Base-by-base conservation (phyloP, 441 rosid genomes). In the Corymbia citriodora region DNA sequence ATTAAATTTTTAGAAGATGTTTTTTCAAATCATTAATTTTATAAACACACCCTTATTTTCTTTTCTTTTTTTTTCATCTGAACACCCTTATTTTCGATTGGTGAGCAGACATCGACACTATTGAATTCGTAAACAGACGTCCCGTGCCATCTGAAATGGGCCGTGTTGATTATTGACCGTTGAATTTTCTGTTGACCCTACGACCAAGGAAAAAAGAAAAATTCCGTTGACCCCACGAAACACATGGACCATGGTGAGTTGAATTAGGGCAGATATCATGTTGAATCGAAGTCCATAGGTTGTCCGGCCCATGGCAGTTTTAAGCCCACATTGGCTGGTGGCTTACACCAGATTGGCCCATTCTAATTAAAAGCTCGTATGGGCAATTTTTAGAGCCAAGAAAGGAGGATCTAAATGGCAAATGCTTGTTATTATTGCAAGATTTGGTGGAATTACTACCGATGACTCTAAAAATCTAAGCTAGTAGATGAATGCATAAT, bases 1-100 rank as follows among this genome's bases (percentile, higher is more conserved):
- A n/a, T 15, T 6, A 8, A n/a, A 15, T 9, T n/a, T n/a, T 68
- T 0, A 8, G 8, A n/a, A 15, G 16, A 65, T 7, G 15, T 7
- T 3, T 65, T 65, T n/a, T 65, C 4, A 8, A 65, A 68, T n/a
- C 21, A 4, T 31, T 68, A 0, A 9, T 31, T 15, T 68, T 31
- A 68, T 16, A 16, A 8, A 31, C 17, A 19, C 4, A 31, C 16
- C 21, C 19, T 4, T 68, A 15, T n/a, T 68, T 31, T 3, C 0
- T 40, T 36, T 36, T 40, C 5, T 5, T 6, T 40, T 40, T 40
- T 40, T 40, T 40, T 40, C 45, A 6, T 40, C 45, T 40, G 5
- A 40, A 40, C 45, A 40, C 45, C 45, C 45, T 40, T 2, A 31
- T 15, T 68, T 4, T 59, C 63, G 10, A 23, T 59, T n/a, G 33